Conservation (phyloP, 2,329 filamentous ascomycete species). For the Fusarium nisikadoi region DNA sequence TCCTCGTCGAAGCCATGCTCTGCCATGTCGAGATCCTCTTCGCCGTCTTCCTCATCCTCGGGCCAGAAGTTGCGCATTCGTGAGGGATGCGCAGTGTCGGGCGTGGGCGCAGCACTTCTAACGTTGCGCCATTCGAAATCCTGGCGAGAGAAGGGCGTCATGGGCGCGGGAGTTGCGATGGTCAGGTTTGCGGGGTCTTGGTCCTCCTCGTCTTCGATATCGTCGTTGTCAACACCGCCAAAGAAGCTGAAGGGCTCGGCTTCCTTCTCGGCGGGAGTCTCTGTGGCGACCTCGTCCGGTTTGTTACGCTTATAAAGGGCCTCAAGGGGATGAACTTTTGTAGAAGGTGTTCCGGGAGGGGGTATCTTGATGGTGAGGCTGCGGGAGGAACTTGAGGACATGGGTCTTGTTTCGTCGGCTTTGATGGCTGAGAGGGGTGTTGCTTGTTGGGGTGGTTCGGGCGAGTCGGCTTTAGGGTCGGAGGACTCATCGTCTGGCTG, state of each 20-base stretch:
- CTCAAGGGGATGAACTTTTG: conserved; percentile 83
- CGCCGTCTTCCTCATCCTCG: conserved; percentile 49
- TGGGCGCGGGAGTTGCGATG: conserved; percentile 61
- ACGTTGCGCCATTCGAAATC: conserved; percentile 79
- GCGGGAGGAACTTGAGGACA: conserved; percentile 61
- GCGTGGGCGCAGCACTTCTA: conserved; percentile 93
- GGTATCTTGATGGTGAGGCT: conserved; percentile 67
- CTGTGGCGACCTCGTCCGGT: conserved; percentile 51
- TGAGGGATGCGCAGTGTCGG: conserved; percentile 85
- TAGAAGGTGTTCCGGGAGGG: conserved; percentile 56
- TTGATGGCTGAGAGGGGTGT: conserved; percentile 43
- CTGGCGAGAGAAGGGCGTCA: conserved; percentile 84
- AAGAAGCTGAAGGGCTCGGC: conserved; percentile 84
- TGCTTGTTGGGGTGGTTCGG: conserved; percentile 22
- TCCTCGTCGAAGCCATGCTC: conserved; percentile 46
- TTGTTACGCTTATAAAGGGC: conserved; percentile 85
- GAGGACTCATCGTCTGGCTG: conserved; percentile 31
- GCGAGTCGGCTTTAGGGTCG: conserved; percentile 9
- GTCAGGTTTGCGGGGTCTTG: conserved; percentile 57
- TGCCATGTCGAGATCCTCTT: conserved; percentile 49
- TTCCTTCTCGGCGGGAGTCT: conserved; percentile 53
- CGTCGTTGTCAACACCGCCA: conserved; percentile 57
- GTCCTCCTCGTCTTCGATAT: conserved; percentile 61
- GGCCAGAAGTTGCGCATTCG: conserved; percentile 70
- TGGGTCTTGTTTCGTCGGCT: conserved; percentile 53